These are phyloP conservation scores for Spiraea crenata DNA, from an alignment of 331 rosid genomes.

Conservation along the genomic window DNA sequence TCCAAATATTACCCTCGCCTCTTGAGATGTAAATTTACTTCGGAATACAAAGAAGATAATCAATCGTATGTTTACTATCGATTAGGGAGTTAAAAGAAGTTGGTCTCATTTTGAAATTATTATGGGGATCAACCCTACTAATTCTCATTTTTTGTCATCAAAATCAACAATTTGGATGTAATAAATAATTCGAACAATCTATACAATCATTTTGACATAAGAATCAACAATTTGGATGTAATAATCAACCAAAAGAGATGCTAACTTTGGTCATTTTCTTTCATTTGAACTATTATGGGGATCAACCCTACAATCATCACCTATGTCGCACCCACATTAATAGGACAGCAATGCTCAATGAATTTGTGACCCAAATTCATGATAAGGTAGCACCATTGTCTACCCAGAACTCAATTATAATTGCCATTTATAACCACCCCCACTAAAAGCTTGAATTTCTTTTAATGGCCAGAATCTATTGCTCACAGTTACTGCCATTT, in stretches of 20 bases:
- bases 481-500: background rate
- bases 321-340: background rate
- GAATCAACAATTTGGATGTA: too few species aligned
- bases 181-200: too few species aligned
- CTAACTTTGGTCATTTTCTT: background rate
- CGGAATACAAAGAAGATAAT: too few species aligned
- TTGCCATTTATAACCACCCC: background rate
- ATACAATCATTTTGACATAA: too few species aligned
- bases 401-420: slow-evolving; percentile 10
- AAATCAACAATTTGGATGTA: too few species aligned
- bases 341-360: background rate
- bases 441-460: background rate
- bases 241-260: too few species aligned
- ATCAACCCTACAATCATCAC: too few species aligned
- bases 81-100: too few species aligned
- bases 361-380: background rate
- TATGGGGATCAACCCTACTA: too few species aligned
- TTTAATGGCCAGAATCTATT: background rate
- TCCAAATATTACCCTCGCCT: background rate
- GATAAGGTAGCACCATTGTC: background rate
- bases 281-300: background rate
- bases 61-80: too few species aligned
- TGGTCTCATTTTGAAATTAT: too few species aligned
- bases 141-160: too few species aligned
- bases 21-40: background rate